A percentile compares a stretch with the other conserved stretches of the same genome.
phyloP scores from a whole-genome alignment of 768 basidiomycete species.

The Psilocybe sp. region DNA sequence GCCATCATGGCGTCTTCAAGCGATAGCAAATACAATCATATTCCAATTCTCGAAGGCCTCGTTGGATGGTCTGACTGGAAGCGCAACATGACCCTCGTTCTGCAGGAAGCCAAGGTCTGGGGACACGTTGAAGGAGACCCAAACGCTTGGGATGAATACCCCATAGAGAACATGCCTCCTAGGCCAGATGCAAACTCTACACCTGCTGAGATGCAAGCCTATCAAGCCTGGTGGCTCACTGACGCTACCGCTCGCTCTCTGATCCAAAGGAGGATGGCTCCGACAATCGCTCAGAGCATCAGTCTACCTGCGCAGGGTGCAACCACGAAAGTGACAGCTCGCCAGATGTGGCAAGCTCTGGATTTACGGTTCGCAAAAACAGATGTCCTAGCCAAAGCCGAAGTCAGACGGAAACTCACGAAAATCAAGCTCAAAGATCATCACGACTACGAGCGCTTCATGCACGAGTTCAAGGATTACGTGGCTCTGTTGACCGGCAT shows the following conservation, averaged over 20 bases:
- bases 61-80: constrained; percentile 11
- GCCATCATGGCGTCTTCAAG: constrained; percentile 3
- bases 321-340: no score
- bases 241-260: not conserved
- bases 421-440: no score
- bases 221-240: not conserved
- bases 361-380: no score
- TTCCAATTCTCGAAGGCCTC: constrained; percentile 6
- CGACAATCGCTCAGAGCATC: no score
- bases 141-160: constrained; percentile 1
- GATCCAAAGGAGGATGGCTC: constrained; percentile 8
- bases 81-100: constrained; percentile 4
- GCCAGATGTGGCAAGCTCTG: no score
- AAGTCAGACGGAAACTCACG: no score
- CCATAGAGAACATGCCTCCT: not conserved
- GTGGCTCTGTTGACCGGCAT: no score
- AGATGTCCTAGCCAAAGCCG: no score
- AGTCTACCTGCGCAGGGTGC: no score
- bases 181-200: not conserved
- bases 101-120: constrained; percentile 9
- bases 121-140: constrained; percentile 7
- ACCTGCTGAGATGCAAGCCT: not conserved
- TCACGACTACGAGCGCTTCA: no score
- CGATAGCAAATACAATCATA: constrained; percentile 10
- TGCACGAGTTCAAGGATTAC: no score